A percentile compares a stretch with the other conserved stretches of the same genome.
Evolutionary conservation across 495 filamentous ascomycete species (phyloP).

Genomic region (Penicillium paradoxum): DNA sequence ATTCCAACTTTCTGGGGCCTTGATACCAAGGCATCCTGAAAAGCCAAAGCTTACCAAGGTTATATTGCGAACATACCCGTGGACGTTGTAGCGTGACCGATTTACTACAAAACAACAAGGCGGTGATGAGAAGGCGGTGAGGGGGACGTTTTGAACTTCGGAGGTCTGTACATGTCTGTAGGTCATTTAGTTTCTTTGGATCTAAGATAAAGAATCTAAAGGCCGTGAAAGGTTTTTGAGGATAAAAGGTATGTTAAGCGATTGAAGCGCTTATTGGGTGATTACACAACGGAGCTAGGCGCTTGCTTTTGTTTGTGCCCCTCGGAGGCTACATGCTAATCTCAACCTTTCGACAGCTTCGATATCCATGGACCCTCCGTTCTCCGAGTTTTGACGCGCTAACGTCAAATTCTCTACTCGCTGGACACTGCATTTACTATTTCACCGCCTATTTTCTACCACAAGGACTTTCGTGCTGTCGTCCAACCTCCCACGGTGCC

Average conservation of each 20-base stretch:
- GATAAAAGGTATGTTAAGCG: not conserved
- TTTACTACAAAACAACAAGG: not conserved
- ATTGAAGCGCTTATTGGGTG: not conserved
- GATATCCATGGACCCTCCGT: constrained; percentile 2
- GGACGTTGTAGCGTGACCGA: too few species aligned
- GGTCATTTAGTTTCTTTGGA: not conserved
- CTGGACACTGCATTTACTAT: not conserved
- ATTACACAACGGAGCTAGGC: not conserved
- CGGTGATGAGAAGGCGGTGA: not conserved
- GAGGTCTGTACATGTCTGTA: not conserved
- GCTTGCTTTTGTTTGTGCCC: not conserved
- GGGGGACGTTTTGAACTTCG: not conserved
- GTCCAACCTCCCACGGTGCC: not conserved
- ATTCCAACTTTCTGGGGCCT: too few species aligned
- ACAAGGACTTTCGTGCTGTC: not conserved
- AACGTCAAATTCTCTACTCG: not conserved
- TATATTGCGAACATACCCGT: too few species aligned
- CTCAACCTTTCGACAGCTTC: not conserved
- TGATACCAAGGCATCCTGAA: too few species aligned
- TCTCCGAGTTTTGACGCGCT: not conserved
- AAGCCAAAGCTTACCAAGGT: too few species aligned
- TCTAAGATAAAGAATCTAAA: not conserved
- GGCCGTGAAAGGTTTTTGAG: too few species aligned
- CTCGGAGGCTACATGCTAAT: not conserved
- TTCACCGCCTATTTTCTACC: too few species aligned